Percentiles rank a stretch among this genome's conserved stretches.
Conservation (phyloP, 345 rosid species). For the Aegle marmelos region DNA sequence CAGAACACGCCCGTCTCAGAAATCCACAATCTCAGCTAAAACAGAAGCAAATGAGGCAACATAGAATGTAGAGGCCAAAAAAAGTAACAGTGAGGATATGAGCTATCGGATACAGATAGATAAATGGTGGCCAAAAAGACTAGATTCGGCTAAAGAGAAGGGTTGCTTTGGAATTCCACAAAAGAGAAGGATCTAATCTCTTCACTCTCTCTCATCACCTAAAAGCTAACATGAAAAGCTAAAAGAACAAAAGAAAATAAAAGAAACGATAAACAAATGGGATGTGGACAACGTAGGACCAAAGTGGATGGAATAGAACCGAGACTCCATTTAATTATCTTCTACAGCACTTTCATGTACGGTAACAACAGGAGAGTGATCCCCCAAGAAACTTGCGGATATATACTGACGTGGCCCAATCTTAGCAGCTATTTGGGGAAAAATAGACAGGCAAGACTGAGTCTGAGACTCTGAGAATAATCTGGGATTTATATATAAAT, state of each 20-base stretch:
- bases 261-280: not conserved
- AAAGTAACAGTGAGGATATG: constrained; percentile 9
- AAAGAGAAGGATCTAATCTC: not conserved
- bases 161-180: constrained; percentile 26
- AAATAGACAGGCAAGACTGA: constrained; percentile 8
- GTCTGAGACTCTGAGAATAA: constrained; percentile 11
- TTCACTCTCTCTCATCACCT: constrained; percentile 3
- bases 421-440: not conserved
- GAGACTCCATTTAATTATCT: not conserved
- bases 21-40: constrained; percentile 16
- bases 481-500: not conserved
- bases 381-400: not conserved
- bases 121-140: constrained; percentile 8
- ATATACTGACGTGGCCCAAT: constrained; percentile 1
- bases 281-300: constrained; percentile 29
- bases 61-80: not conserved
- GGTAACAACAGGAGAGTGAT: not conserved
- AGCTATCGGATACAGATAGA: constrained; percentile 2
- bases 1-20: not conserved
- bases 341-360: constrained; percentile 11
- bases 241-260: not conserved
- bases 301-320: constrained; percentile 17
- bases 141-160: constrained; percentile 30
- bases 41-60: constrained; percentile 12
- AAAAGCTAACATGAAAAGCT: constrained; percentile 6